Base-by-base conservation (phyloP, 2,329 filamentous ascomycete species). In the Colletotrichum tanaceti region DNA sequence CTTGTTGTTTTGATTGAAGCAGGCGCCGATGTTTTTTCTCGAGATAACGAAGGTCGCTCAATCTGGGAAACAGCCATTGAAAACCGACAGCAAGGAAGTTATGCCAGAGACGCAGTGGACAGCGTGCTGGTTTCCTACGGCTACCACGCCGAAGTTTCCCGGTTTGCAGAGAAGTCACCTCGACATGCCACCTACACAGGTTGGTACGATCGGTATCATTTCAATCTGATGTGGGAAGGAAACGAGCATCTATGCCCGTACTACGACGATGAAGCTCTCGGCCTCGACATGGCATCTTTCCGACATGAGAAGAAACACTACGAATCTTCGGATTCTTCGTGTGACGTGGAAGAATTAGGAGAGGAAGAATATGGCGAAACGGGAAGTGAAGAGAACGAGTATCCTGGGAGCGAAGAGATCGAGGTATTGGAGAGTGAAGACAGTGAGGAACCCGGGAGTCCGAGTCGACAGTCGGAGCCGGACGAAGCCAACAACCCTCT, bases 301-400 rank as follows among this genome's bases (percentile, higher is more conserved):
- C 6, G 7, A 32, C 1, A 9, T 32, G 5, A 32, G 7, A 6
- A 7, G 1, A 32, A 7, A 32, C 28, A 9, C 9, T 9, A 7
- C 28, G 28, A 32, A 9, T 32, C 28, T 24, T 47, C 20, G 46
- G 18, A 13, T 6, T 24, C 46, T 47, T 24, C 10, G 4, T 14
- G 1, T 1, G 4, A 4, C 5, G 6, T 24, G 13, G 6, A 5
- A 47, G 4, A 24, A 0, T 11, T 47, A 13, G 20, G 24, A 0
- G 20, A 47, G 4, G 4, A 24, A 47, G 10, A 16, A 5, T 24
- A 10, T 11, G 20, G 14, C 3, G 11, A 24, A 13, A 20, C 46
- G 14, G 46, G 11, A 13, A 24, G 10, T 47, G 46, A 5, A 16
- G 46, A 6, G 11, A 24, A 6, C 7, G 20, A 24, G 18, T 4